Evolutionary conservation across 2,329 filamentous ascomycete species (phyloP).

Genomic region (Cladosporium cucumerinum): DNA sequence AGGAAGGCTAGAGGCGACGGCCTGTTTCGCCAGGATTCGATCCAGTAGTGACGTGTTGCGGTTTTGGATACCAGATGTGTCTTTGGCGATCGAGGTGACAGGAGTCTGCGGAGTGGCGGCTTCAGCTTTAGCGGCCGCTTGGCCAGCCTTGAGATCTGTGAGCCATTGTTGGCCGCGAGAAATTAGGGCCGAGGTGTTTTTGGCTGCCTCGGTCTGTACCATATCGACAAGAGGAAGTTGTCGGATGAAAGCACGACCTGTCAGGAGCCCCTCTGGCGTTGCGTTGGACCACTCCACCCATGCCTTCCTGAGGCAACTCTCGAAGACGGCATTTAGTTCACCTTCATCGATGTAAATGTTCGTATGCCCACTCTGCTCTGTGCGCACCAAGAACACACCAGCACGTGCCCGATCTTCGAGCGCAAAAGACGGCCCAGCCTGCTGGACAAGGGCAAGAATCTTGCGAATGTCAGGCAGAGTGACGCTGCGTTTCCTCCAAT

Average conservation of each 20-base stretch:
- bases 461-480: conserved; percentile 46
- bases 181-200: conserved; percentile 55
- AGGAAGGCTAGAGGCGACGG: conserved; percentile 37
- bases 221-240: conserved; percentile 57
- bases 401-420: conserved; percentile 32
- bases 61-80: conserved; percentile 36
- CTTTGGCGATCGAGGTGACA: conserved; percentile 24
- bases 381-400: conserved; percentile 24
- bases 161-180: conserved; percentile 66
- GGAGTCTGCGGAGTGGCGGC: conserved; percentile 19
- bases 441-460: conserved; percentile 41
- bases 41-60: conserved; percentile 48
- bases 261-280: conserved; percentile 38
- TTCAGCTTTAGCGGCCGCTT: conserved; percentile 25
- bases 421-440: conserved; percentile 22
- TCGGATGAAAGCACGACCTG: conserved; percentile 51
- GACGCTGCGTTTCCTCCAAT: conserved; percentile 47
- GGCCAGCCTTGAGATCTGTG: conserved; percentile 62
- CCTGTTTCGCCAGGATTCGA: conserved; percentile 51
- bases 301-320: conserved; percentile 43
- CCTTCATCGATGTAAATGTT: conserved; percentile 31
- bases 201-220: conserved; percentile 48
- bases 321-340: conserved; percentile 50
- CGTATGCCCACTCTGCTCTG: conserved; percentile 16
- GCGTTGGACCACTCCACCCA: conserved; percentile 43